Evolutionary conservation across 306 rosid genomes (phyloP), one percentile per base, ranked within the genome.

Genomic region (Pueraria montana): DNA sequence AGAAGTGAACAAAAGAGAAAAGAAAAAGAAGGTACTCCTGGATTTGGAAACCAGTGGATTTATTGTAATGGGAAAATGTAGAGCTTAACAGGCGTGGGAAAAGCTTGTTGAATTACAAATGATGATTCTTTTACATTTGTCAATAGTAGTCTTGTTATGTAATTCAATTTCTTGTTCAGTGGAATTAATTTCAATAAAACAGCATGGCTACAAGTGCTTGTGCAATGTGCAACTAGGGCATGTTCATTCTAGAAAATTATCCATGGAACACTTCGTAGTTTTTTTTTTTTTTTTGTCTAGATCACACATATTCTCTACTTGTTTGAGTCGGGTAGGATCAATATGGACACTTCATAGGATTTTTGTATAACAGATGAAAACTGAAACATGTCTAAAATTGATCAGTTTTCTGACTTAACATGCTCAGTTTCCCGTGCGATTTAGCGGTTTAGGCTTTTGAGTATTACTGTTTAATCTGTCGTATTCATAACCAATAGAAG

Each of bases 21-120:
- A 42, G 12, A 32, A 66, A 32, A 80, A 45, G 79, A 83, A 42
- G 76, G 63, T 87, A 89, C 92, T 84, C 61, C 48, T 34, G 80
- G 92, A 84, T 82, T 87, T 87, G 85, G 91, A 76, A 72, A 85
- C 88, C 86, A 80, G 78, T 76, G 86, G 65, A 68, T 82, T 88
- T 82, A 80, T 64, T 89, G 88, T 88, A 80, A 76, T 89, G 87
- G 90, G 97, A 72, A 87, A 91, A 78, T 90, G 93, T 92, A 90
- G 93, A 92, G 36, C 23, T 71, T 46, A 71, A 71, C 23, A 89
- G 82, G 88, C 75, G 81, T 83, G 86, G 92, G 86, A 55, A 83
- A 86, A 81, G 91, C 83, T 72, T 84, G 87, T 84, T 88, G 85
- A 87, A 89, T 86, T 88, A 84, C 53, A 72, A 79, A 84, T 85